Percentiles rank a stretch among this genome's conserved stretches.
Conservation (phyloP, 2,329 filamentous ascomycete genomes). For the Mycocentrospora acerina region DNA sequence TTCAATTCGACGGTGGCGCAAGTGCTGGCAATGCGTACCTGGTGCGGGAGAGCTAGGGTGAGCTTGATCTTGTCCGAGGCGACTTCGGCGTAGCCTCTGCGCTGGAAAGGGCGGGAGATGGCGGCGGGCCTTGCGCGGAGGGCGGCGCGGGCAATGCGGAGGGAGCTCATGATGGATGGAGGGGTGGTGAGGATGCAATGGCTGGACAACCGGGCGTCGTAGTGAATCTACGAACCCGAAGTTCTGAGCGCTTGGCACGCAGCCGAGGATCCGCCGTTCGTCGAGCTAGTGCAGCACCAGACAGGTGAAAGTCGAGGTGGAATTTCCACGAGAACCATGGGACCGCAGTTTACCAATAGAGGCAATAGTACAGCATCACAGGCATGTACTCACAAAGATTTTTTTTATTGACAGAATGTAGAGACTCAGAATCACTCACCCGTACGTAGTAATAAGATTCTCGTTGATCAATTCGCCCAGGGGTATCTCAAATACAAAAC, state of each 20-base stretch:
- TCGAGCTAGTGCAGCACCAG: constrained; percentile 5
- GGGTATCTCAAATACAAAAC: constrained; percentile 37
- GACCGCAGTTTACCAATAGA: neutral
- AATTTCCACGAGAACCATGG: too few relatives aligned
- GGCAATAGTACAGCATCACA: neutral
- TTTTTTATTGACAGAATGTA: neutral
- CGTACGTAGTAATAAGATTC: neutral
- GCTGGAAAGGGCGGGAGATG: constrained; percentile 74
- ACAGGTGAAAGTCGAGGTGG: too few relatives aligned
- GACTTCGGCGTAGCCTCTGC: constrained; percentile 77
- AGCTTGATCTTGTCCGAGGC: constrained; percentile 78
- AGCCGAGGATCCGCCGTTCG: constrained; percentile 13
- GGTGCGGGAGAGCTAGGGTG: constrained; percentile 94
- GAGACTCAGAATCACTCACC: too few relatives aligned
- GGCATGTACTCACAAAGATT: neutral
- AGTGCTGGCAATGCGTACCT: constrained; percentile 66
- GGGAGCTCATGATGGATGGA: constrained; percentile 74
- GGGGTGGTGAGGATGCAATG: constrained; percentile 42
- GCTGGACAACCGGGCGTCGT: constrained; percentile 32
- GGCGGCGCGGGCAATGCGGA: constrained; percentile 89
- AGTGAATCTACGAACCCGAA: constrained; percentile 30
- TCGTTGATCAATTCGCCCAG: neutral
- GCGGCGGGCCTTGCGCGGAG: constrained; percentile 76
- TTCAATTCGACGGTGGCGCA: neutral
- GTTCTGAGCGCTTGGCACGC: constrained; percentile 25